These are phyloP conservation scores for Miamiensis avidus DNA, from an alignment of 169 alveolate genomes.

Conservation along the genomic window DNA sequence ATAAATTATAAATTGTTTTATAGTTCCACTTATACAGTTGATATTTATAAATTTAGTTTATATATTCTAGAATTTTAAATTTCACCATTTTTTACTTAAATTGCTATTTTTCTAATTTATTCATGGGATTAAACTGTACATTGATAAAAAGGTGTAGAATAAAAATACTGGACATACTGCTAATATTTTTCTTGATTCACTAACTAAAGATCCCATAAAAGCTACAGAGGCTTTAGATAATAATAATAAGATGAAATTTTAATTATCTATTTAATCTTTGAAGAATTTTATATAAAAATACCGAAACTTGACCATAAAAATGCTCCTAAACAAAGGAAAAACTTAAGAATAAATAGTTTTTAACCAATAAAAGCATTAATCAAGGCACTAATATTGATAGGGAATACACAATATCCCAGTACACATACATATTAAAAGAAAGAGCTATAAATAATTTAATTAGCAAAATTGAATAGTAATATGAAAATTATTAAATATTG, in stretches of 20 bases:
- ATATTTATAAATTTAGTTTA: too few relatives aligned
- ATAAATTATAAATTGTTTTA: too few relatives aligned
- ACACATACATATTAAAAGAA: constrained; percentile 85
- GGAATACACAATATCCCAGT: constrained; percentile 87
- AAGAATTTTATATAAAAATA: not conserved
- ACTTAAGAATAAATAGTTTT: constrained; percentile 49
- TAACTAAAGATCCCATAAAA: constrained; percentile 76
- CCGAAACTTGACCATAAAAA: constrained; percentile 73
- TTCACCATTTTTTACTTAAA: too few relatives aligned
- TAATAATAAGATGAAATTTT: not conserved
- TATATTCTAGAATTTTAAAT: too few relatives aligned
- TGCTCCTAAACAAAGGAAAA: constrained; percentile 54
- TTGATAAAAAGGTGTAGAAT: constrained; percentile 83
- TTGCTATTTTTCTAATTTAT: too few relatives aligned
- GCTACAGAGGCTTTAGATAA: constrained; percentile 68
- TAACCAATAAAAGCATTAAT: constrained; percentile 49
- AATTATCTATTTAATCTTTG: not conserved
- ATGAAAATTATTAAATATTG: too few relatives aligned
- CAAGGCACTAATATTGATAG: constrained; percentile 78
- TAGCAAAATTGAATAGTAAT: too few relatives aligned
- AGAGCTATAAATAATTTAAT: constrained; percentile 38
- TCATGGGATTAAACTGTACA: constrained; percentile 68
- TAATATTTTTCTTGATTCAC: constrained; percentile 71
- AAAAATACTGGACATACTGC: constrained; percentile 90
- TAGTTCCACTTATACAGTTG: too few relatives aligned